phyloP scores from a whole-genome alignment of 768 basidiomycete species.

The Kwoniella heveanensis region DNA sequence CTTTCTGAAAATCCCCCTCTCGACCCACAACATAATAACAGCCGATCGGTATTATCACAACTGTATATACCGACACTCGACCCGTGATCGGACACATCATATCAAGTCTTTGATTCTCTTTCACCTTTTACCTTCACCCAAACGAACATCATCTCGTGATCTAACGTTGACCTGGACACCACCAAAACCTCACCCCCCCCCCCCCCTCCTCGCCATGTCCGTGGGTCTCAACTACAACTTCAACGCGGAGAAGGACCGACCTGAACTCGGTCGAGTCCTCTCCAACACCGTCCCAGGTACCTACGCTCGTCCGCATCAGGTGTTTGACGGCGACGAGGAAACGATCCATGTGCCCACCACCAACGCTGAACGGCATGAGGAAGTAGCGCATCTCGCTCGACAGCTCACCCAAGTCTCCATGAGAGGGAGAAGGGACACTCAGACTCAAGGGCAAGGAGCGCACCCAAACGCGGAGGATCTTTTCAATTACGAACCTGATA shows the following conservation, averaged over 20 bases:
- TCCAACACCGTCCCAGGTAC: conserved; percentile 6
- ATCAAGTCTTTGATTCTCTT: too few species aligned
- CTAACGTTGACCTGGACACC: too few species aligned
- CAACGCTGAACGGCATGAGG: conserved; percentile 5
- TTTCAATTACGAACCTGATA: conserved; percentile 50
- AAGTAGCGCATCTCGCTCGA: conserved; percentile 33
- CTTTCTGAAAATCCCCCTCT: too few species aligned
- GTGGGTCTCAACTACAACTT: conserved; percentile 22
- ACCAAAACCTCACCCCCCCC: not conserved
- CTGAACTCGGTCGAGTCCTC: conserved; percentile 12
- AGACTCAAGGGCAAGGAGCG: not conserved
- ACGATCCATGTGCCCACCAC: not conserved
- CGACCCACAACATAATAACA: too few species aligned
- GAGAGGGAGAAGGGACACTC: not conserved
- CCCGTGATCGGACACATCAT: not conserved
- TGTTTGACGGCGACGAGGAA: not conserved
- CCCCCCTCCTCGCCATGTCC: conserved; percentile 9
- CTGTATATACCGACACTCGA: not conserved
- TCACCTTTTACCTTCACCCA: too few species aligned
- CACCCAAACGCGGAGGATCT: too few species aligned
- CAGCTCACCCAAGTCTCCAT: conserved; percentile 25
- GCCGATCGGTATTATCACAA: not conserved
- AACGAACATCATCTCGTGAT: too few species aligned
- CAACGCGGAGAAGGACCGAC: conserved; percentile 4
- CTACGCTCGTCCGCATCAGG: not conserved